These are phyloP conservation scores for Tetrapisispora nanseiensis DNA, from an alignment of 805 yeast genomes.

Conservation along the genomic window DNA sequence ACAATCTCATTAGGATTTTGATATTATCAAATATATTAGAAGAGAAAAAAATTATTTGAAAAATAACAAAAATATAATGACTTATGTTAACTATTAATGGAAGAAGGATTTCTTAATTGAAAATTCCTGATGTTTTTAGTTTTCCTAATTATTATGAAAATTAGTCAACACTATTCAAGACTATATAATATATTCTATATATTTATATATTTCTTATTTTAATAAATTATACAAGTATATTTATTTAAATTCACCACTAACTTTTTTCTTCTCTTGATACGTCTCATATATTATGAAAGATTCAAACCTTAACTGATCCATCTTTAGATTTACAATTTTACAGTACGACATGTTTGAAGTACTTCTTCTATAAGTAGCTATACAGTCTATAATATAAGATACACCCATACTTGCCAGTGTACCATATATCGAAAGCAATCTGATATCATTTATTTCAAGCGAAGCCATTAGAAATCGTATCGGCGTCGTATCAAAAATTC, in stretches of 20 bases:
- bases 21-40: not conserved
- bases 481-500: no score
- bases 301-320: no score
- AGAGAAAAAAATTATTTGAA: not conserved
- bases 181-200: not conserved
- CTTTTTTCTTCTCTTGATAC: no score
- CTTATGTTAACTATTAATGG: not conserved
- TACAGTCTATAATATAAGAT: no score
- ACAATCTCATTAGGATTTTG: not conserved
- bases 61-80: not conserved
- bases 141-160: not conserved
- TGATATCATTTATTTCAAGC: no score
- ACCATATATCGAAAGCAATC: no score
- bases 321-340: no score
- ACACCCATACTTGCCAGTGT: no score
- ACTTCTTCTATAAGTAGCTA: no score
- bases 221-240: not conserved
- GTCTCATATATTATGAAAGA: not conserved
- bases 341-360: no score
- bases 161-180: not conserved
- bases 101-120: constrained; percentile 8
- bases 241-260: not conserved
- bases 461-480: no score
- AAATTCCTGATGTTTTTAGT: constrained; percentile 2
- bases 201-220: not conserved